A percentile compares a stretch with the other conserved stretches of the same genome.
Conservation (phyloP, 768 basidiomycete species). For the Vararia minispora region DNA sequence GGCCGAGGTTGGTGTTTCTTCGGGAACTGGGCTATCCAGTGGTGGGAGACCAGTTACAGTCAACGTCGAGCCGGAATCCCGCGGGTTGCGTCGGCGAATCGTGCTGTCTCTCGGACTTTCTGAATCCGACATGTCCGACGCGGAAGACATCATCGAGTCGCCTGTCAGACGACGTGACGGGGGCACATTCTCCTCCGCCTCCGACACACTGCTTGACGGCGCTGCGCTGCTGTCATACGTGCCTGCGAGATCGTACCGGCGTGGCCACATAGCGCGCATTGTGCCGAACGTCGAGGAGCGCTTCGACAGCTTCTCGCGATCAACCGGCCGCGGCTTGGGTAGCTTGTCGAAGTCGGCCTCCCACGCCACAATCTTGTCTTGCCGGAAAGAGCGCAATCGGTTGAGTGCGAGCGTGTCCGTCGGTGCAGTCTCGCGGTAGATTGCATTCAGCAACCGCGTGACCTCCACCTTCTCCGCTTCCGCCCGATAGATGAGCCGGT, state of each 20-base stretch:
- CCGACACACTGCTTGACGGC: conserved; percentile 59
- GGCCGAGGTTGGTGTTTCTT: conserved; percentile 9
- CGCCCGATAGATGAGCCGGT: conserved; percentile 56
- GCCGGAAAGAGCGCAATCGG: conserved; percentile 72
- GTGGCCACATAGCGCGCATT: conserved; percentile 63
- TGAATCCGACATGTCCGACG: conserved; percentile 60
- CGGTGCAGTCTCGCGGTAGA: conserved; percentile 71
- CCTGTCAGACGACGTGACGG: conserved; percentile 36
- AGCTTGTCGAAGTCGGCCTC: conserved; percentile 86
- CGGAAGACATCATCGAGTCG: conserved; percentile 52
- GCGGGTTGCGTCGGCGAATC: background rate
- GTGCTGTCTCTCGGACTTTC: conserved; percentile 26
- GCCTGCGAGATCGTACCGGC: conserved; percentile 41
- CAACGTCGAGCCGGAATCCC: background rate
- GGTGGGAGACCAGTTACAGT: background rate
- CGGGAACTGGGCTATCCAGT: too few relatives aligned
- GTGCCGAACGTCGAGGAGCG: conserved; percentile 57
- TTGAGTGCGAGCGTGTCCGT: conserved; percentile 85
- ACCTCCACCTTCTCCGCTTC: conserved; percentile 71
- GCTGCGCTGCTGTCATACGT: conserved; percentile 42
- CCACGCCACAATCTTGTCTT: conserved; percentile 95
- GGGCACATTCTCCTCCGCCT: conserved; percentile 51
- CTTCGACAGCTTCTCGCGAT: conserved; percentile 38
- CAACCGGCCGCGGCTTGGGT: conserved; percentile 51
- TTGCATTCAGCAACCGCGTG: conserved; percentile 55